These are phyloP conservation scores for Saccharata proteae DNA, from an alignment of 2,329 filamentous ascomycete genomes.

Conservation along the genomic window DNA sequence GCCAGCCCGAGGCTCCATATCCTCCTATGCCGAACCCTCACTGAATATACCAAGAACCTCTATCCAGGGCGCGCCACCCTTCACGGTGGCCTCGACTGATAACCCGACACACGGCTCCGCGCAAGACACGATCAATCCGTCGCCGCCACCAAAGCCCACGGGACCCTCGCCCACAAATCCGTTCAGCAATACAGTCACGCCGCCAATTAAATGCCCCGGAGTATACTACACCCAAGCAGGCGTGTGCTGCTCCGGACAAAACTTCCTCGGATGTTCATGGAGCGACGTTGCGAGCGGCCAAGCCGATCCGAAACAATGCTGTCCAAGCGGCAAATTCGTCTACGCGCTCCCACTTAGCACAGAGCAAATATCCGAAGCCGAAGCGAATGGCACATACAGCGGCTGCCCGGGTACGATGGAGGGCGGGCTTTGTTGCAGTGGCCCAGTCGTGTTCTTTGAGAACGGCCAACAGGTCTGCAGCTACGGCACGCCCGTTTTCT, in stretches of 20 bases:
- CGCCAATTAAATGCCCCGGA: conserved; percentile 1
- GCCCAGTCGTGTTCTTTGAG: background rate
- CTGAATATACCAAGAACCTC: too few relatives aligned
- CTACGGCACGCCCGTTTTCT: background rate
- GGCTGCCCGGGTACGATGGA: background rate
- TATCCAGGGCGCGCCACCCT: too few relatives aligned
- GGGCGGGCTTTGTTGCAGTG: background rate
- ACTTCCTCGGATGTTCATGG: background rate
- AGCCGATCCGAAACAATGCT: background rate
- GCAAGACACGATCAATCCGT: too few relatives aligned
- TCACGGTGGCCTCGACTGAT: too few relatives aligned
- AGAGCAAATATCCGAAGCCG: background rate
- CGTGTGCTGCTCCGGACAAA: conserved; percentile 1
- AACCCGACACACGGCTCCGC: too few relatives aligned
- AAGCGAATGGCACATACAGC: background rate
- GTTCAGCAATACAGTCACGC: too few relatives aligned
- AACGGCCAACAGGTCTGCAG: background rate
- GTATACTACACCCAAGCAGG: conserved; percentile 4
- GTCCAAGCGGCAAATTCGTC: background rate
- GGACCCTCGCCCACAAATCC: too few relatives aligned
- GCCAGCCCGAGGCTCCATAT: too few relatives aligned
- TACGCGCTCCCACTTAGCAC: background rate
- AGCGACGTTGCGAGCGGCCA: background rate
- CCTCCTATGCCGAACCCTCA: too few relatives aligned
- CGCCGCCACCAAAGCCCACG: too few relatives aligned